Evolutionary conservation across 768 basidiomycete species (phyloP), one percentile per base, ranked within the genome.

Genomic region (Dacryopinax primogenitus): DNA sequence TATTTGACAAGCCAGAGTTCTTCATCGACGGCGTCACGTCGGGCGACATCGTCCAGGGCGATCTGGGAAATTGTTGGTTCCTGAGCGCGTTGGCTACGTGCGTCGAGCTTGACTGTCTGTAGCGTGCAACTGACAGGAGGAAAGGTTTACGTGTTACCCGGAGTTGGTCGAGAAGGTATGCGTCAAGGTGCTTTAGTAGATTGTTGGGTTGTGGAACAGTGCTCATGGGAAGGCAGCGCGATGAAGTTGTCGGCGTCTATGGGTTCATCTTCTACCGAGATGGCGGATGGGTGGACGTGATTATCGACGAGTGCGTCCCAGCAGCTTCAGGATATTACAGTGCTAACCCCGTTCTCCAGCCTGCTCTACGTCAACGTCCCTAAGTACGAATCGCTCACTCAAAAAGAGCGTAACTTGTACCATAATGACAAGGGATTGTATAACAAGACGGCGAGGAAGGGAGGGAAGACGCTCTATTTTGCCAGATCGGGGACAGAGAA

Each of bases 181-280:
- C 66, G 80, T 83, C 58, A 79, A 76, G 11, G 78, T 79, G 64
- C 67, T 11, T n/a, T n/a, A 26, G 23, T 58, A 11, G 23, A 9
- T 6, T 58, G 30, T 30, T 47, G 21, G 4, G 26, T 6, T 28
- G 23, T 13, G 23, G 51, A 4, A 23, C 3, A 3, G 11, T 30
- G 51, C 26, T 58, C 4, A 58, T 58, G 9, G 18, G 18, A 30
- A 13, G 23, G 32, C 51, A 58, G 51, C 23, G 51, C 15, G 51
- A 58, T 21, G 51, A 58, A 21, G 65, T 78, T 68, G 78, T 82
- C 32, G 82, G 82, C 1, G 77, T 84, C 3, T 84, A 84, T 67
- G 83, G 83, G 1, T 84, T 82, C 70, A 77, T 84, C 61, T 83
- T 84, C 71, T 82, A 79, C 71, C 74, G 81, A 1, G 82, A 83